These are phyloP conservation scores for Epichloe coenophiala DNA, from an alignment of 2,329 filamentous ascomycete species.

Conservation along the genomic window DNA sequence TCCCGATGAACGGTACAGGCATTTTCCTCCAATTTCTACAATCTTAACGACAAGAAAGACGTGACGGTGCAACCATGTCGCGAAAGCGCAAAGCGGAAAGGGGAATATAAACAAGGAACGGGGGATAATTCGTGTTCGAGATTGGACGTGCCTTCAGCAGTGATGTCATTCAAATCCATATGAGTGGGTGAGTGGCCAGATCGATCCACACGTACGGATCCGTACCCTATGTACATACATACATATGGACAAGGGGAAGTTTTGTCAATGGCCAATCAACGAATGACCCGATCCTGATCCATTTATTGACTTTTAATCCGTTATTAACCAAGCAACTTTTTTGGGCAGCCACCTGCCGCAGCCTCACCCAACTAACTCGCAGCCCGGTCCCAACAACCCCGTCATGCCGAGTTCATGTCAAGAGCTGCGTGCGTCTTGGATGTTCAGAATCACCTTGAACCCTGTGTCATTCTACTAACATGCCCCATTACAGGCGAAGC, in stretches of 20 bases:
- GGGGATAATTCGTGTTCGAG: slow-evolving; percentile 1
- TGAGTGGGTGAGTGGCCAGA: background rate
- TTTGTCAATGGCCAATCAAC: no score
- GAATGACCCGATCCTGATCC: no score
- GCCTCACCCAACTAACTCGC: background rate
- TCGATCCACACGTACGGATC: background rate
- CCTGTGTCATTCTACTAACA: background rate
- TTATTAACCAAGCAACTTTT: background rate
- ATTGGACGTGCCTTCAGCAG: background rate
- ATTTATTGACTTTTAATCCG: no score
- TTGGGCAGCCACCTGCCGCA: background rate
- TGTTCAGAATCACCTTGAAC: no score
- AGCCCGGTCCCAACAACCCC: background rate
- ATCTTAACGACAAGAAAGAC: background rate
- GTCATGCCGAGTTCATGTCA: slow-evolving; percentile 89
- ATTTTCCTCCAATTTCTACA: slow-evolving; percentile 19
- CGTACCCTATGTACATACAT: no score
- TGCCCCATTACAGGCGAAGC: slow-evolving; percentile 54
- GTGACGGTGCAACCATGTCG: background rate
- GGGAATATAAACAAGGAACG: background rate
- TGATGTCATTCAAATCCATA: slow-evolving; percentile 9
- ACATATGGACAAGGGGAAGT: no score
- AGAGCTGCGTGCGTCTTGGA: slow-evolving; percentile 65
- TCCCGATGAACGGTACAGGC: slow-evolving; percentile 39
- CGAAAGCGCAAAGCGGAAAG: background rate